Conservation (phyloP, 2,329 filamentous ascomycete species). For the Bipolaris oryzae region DNA sequence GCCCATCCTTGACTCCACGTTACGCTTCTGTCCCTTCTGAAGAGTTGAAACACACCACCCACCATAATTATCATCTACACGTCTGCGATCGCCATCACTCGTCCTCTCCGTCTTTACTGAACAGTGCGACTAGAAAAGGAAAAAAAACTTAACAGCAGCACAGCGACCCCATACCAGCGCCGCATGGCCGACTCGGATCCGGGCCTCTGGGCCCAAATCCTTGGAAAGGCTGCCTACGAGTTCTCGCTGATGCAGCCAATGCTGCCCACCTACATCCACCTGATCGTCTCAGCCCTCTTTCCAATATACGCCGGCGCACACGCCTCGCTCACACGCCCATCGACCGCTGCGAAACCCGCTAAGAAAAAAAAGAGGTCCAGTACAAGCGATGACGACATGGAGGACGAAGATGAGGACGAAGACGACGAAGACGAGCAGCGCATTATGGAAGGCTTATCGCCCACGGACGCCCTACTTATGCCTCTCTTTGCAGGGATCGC, state of each 20-base stretch:
- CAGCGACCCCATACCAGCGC: not conserved
- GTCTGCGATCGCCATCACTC: not conserved
- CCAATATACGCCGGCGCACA: slow-evolving; percentile 86
- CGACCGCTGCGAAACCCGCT: slow-evolving; percentile 71
- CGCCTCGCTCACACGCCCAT: slow-evolving; percentile 81
- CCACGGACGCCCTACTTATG: slow-evolving; percentile 82
- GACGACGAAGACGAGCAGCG: slow-evolving; percentile 60
- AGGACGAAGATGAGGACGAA: slow-evolving; percentile 55
- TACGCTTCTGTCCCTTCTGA: not conserved
- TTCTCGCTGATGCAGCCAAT: slow-evolving; percentile 49
- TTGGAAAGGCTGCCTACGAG: slow-evolving; percentile 50
- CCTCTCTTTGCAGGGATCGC: slow-evolving; percentile 76
- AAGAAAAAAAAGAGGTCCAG: slow-evolving; percentile 60
- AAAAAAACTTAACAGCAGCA: not conserved
- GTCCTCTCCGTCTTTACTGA: not conserved
- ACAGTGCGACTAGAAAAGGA: not conserved
- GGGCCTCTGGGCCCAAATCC: slow-evolving; percentile 35
- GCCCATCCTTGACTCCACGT: not conserved
- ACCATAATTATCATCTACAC: not conserved
- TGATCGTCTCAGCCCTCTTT: slow-evolving; percentile 72
- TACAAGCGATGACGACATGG: slow-evolving; percentile 30
- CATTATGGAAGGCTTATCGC: slow-evolving; percentile 70
- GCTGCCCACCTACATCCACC: slow-evolving; percentile 64
- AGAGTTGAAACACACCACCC: not conserved
- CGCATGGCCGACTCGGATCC: slow-evolving; percentile 40